phyloP scores from a whole-genome alignment of 108 stramenopile genomes.

The Phaeodactylum tricornutum region DNA sequence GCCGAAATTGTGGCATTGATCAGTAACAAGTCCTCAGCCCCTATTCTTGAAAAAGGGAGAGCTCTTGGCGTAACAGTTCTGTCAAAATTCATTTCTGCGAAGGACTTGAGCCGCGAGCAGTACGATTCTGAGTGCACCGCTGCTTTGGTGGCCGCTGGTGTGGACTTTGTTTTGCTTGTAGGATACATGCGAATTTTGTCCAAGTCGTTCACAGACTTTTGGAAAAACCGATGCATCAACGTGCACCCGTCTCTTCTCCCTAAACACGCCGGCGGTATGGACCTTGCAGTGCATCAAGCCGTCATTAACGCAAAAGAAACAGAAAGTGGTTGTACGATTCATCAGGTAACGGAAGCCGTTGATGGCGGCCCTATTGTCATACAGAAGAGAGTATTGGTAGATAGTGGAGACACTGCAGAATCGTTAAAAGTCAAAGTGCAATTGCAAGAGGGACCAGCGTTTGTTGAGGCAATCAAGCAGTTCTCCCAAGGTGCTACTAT shows the following conservation, averaged over 20 bases:
- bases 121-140: slow-evolving; percentile 91
- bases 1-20: slow-evolving; percentile 90
- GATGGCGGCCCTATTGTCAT: slow-evolving; percentile 95
- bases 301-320: slow-evolving; percentile 89
- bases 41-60: slow-evolving; percentile 85
- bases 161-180: slow-evolving; percentile 90
- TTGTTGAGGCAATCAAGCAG: slow-evolving; percentile 88
- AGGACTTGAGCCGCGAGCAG: slow-evolving; percentile 76
- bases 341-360: slow-evolving; percentile 94
- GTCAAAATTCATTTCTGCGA: slow-evolving; percentile 66
- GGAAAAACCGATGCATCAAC: slow-evolving; percentile 91
- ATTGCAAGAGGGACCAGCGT: slow-evolving; percentile 90
- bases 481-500: slow-evolving; percentile 56
- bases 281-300: slow-evolving; percentile 92
- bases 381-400: slow-evolving; percentile 70
- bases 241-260: slow-evolving; percentile 99
- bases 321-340: slow-evolving; percentile 96
- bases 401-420: slow-evolving; percentile 85
- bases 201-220: slow-evolving; percentile 73
- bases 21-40: slow-evolving; percentile 76
- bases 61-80: slow-evolving; percentile 79
- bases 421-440: slow-evolving; percentile 94
- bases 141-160: slow-evolving; percentile 82
- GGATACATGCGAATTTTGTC: slow-evolving; percentile 99
- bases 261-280: slow-evolving; percentile 98